Evolutionary conservation across 2,329 filamentous ascomycete genomes (phyloP), one percentile per base, ranked within the genome.

Genomic region (Apiospora hydei): DNA sequence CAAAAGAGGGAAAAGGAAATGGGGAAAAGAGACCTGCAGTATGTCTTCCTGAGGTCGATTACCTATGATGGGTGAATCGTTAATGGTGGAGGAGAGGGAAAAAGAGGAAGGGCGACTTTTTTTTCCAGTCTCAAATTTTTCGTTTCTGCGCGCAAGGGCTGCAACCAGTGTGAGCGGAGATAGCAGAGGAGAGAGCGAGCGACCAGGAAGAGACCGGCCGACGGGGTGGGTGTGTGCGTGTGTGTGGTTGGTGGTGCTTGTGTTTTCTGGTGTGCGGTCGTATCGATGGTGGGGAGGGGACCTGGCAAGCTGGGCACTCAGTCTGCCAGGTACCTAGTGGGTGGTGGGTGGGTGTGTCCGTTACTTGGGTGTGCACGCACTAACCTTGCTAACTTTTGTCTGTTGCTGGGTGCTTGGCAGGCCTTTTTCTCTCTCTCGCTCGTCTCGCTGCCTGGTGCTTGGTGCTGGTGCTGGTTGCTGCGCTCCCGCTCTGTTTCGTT

Each of bases 31-130:
- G 68, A 69, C 68, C 68, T 57, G 18, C 68, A 69, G 44, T 30
- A 69, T 68, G 66, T 26, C 44, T 69, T 69, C 47, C 68, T 69
- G 44, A 53, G 68, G 68, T 69, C 68, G 68, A 69, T 69, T 49
- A 47, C 46, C 68, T 53, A 41, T 64, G 57, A 64, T 64, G 57
- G 57, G 57, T 64, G 57, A 64, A 64, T 64, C 57, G 57, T 64
- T 41, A n/a, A 41, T 64, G 68, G 68, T 51, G 47, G 68, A 43
- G n/a, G 44, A 51, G 46, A 49, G 68, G 26, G 18, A 49, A 51
- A 53, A 51, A 49, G 46, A 51, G 46, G 68, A 43, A 49, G 49
- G 49, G 68, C 44, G 68, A 69, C 46, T 53, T 69, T 69, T 69
- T 51, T 51, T 41, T 41, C 68, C 68, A 51, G 47, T 49, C 68